Evolutionary conservation across 495 filamentous ascomycete species (phyloP).

Genomic region (Aspergillus steynii): DNA sequence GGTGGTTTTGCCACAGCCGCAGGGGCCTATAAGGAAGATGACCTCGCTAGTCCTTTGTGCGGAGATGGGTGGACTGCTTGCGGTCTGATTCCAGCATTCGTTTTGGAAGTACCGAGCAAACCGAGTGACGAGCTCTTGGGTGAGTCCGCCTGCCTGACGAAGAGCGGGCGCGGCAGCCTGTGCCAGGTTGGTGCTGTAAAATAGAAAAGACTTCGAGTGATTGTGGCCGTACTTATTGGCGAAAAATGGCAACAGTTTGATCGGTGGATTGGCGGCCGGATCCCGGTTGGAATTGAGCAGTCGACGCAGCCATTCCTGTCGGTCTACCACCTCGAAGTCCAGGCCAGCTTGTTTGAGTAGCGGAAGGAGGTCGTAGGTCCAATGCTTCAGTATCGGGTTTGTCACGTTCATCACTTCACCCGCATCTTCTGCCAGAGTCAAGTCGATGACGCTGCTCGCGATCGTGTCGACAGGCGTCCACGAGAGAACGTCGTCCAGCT

Average conservation of each 20-base stretch:
- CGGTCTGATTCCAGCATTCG: conserved; percentile 17
- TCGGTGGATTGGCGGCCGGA: conserved; percentile 39
- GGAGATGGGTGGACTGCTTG: not conserved
- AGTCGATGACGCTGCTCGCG: conserved; percentile 39
- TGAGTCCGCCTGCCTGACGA: conserved; percentile 16
- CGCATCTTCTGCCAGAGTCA: conserved; percentile 19
- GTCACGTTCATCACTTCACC: conserved; percentile 40
- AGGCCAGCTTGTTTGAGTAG: conserved; percentile 40
- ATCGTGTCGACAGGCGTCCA: conserved; percentile 65
- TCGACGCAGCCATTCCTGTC: conserved; percentile 47
- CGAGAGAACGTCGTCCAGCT: conserved; percentile 48
- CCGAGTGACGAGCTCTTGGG: conserved; percentile 6
- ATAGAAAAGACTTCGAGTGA: conserved; percentile 15
- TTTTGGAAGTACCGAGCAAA: conserved; percentile 22
- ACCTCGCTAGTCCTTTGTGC: conserved; percentile 7
- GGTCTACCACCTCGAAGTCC: conserved; percentile 45
- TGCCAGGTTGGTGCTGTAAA: conserved; percentile 28
- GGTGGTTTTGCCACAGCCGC: conserved; percentile 27
- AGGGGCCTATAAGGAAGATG: conserved; percentile 26
- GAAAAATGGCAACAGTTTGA: conserved; percentile 52
- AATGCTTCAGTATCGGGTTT: conserved; percentile 49
- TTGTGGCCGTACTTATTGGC: conserved; percentile 43
- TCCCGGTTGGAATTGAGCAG: conserved; percentile 39
- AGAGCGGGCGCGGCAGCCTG: conserved; percentile 21
- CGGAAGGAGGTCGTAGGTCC: conserved; percentile 51